Evolutionary conservation across 306 rosid genomes (phyloP).

Genomic region (Quercus robur): DNA sequence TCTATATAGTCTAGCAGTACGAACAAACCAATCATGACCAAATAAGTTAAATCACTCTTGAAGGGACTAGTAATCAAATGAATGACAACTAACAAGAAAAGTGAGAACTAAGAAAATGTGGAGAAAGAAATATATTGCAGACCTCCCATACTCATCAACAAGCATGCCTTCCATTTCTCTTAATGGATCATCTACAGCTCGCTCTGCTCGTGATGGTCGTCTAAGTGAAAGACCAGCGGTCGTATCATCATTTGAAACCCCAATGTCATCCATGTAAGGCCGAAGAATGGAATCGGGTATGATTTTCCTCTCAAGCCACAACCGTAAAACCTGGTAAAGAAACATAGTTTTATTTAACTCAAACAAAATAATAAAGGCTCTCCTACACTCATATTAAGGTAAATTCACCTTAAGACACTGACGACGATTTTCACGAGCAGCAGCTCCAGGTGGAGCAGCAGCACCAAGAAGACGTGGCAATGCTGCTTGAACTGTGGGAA

Average conservation of each 20-base stretch:
- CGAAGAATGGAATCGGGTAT: constrained; percentile 85
- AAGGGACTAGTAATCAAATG: background rate
- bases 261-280: constrained; percentile 86
- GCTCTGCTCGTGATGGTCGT: constrained; percentile 97
- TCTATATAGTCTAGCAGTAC: background rate
- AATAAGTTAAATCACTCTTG: background rate
- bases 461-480: constrained; percentile 96
- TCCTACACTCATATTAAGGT: background rate
- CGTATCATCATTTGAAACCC: constrained; percentile 79
- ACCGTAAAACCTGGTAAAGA: constrained; percentile 75
- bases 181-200: constrained; percentile 93
- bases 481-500: constrained; percentile 93
- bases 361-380: background rate
- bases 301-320: constrained; percentile 98
- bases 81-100: background rate
- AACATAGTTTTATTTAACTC: background rate
- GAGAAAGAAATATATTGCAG: constrained; percentile 21
- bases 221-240: constrained; percentile 60
- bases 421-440: constrained; percentile 96
- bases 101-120: background rate
- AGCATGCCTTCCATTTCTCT: constrained; percentile 99
- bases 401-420: constrained; percentile 88
- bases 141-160: constrained; percentile 99
- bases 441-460: constrained; percentile 92
- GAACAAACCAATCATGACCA: background rate